Evolutionary conservation across 2,329 filamentous ascomycete species (phyloP), one percentile per base, ranked within the genome.

Genomic region (Fusarium chlamydosporum): DNA sequence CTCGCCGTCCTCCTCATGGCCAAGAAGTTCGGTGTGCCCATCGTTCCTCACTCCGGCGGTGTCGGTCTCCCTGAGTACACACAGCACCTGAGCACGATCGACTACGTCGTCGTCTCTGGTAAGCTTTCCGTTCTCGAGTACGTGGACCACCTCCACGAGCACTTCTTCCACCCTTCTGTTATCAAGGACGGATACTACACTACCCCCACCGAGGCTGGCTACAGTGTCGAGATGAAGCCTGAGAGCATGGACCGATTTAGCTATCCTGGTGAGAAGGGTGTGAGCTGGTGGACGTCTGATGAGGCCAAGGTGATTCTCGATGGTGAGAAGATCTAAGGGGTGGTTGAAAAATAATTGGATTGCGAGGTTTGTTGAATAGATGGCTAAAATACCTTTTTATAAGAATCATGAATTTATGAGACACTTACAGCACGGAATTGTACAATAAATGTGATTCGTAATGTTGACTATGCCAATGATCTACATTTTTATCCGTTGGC

Each of bases 31-130:
- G 85, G 85, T 53, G 86, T 97, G 4, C 94, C 94, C 15, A 91
- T 97, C 71, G 93, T 97, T 7, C 94, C 94, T 1, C 94, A 97
- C 82, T 93, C 90, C 1, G 94, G 94, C 20, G 94, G 94, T 70
- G 94, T 97, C 3, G 94, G 94, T 7, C 84, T 97, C 67, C 93
- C 94, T 37, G 94, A 97, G 81, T 97, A 97, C 82, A 97, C 94
- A 0, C 93, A 97, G 83, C 94, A 97, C 80, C 81, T 97, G 65
- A 93, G 89, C 80, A 97, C 93, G 15, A 96, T 97, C 71, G 94
- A 97, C 81, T 97, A 97, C 74, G 92, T 97, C 5, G 91, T 91
- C 43, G 93, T 97, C 2, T 91, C 86, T 65, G 94, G 92, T 18
- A 92, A 94, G 84, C 86, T 89, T 76, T 92, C 89, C 26, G 88